A percentile compares a stretch with the other conserved stretches of the same genome.
These are phyloP conservation scores for Isabelozyma gotoi DNA, from an alignment of 805 yeast species.

Conservation along the genomic window DNA sequence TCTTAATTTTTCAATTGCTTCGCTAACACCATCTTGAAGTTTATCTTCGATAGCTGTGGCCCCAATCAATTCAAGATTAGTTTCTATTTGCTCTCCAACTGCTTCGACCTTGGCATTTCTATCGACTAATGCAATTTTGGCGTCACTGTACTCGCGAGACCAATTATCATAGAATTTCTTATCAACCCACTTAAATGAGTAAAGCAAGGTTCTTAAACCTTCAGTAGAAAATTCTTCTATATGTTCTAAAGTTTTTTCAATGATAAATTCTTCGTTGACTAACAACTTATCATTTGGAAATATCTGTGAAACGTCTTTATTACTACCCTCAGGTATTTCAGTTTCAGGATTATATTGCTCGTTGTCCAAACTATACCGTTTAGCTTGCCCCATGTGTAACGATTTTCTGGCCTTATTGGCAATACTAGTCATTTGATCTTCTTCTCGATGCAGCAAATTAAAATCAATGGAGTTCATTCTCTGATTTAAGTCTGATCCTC, in stretches of 20 bases:
- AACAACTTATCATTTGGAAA: slow-evolving; percentile 54
- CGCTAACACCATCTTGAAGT: slow-evolving; percentile 95
- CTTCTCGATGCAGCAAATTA: slow-evolving; percentile 42
- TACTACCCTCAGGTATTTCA: neutral
- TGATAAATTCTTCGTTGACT: slow-evolving; percentile 68
- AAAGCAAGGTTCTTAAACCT: slow-evolving; percentile 87
- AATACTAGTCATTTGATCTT: slow-evolving; percentile 53
- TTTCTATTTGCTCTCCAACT: slow-evolving; percentile 74
- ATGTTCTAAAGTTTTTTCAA: slow-evolving; percentile 85
- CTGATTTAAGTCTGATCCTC: slow-evolving; percentile 7
- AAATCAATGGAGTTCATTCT: slow-evolving; percentile 49
- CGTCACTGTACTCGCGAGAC: slow-evolving; percentile 66
- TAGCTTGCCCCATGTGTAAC: slow-evolving; percentile 56
- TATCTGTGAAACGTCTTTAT: neutral
- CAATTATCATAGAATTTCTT: slow-evolving; percentile 60
- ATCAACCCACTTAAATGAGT: slow-evolving; percentile 73
- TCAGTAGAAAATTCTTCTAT: slow-evolving; percentile 93
- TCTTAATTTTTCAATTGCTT: slow-evolving; percentile 85
- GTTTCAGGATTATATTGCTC: slow-evolving; percentile 2
- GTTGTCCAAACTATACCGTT: slow-evolving; percentile 46
- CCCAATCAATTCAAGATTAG: slow-evolving; percentile 68
- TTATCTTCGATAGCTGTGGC: slow-evolving; percentile 98
- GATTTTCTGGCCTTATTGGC: slow-evolving; percentile 55
- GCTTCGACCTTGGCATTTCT: slow-evolving; percentile 66
- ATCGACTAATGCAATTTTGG: slow-evolving; percentile 71